phyloP scores from a whole-genome alignment of 2,329 filamentous ascomycete species.

The Penicillium sp. region DNA sequence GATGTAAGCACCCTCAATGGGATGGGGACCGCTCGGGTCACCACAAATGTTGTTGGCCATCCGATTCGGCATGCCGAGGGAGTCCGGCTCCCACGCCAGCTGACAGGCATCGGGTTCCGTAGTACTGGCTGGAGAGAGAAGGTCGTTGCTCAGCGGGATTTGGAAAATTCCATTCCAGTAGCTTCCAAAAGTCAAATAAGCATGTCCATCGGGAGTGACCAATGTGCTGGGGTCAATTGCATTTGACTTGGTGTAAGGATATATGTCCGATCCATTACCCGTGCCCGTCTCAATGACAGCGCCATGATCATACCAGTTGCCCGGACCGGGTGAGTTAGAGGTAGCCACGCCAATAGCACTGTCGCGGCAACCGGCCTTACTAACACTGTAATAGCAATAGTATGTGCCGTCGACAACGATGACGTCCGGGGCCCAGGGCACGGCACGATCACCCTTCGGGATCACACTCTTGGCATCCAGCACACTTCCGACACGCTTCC shows the following conservation, averaged over 20 bases:
- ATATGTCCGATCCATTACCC: conserved; percentile 25
- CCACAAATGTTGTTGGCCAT: conserved; percentile 27
- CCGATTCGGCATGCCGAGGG: conserved; percentile 16
- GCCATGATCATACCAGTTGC: conserved; percentile 38
- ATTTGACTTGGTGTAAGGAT: conserved; percentile 50
- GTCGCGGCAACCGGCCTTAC: conserved; percentile 58
- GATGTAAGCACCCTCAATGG: conserved; percentile 33
- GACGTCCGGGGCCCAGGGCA: conserved; percentile 60
- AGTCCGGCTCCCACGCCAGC: conserved; percentile 28
- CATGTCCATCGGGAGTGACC: conserved; percentile 33
- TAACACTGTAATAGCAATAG: conserved; percentile 65
- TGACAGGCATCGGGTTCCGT: conserved; percentile 27
- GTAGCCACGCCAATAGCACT: conserved; percentile 62
- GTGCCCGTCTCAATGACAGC: conserved; percentile 34
- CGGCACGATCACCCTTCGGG: conserved; percentile 31
- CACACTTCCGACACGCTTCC: conserved; percentile 29
- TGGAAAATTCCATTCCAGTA: conserved; percentile 68
- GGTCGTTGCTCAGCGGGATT: conserved; percentile 45
- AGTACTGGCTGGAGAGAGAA: conserved; percentile 22
- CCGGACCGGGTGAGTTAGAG: conserved; percentile 37
- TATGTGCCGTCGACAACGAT: conserved; percentile 55
- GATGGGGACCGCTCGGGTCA: conserved; percentile 30
- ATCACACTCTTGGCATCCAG: conserved; percentile 33
- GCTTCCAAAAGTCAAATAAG: conserved; percentile 61
- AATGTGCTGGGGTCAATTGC: conserved; percentile 60